Base-by-base conservation (phyloP, 2,329 filamentous ascomycete species). In the Trematosphaeria pertusa region DNA sequence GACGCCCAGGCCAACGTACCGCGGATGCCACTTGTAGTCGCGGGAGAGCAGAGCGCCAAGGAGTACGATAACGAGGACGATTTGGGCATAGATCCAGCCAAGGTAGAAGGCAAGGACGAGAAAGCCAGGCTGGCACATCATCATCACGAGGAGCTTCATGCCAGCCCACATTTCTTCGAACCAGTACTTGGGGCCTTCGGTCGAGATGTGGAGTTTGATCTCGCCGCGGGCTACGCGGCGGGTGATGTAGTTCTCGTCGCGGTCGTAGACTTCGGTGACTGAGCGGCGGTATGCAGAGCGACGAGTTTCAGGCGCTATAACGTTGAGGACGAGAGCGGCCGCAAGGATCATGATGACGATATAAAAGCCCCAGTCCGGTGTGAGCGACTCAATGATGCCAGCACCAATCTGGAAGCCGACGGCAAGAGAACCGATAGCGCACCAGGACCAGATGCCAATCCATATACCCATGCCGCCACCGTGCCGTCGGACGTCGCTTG, bases 391-490 rank as follows among this genome's bases (percentile, higher is more conserved):
- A 58, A 91, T 89, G 57, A 91, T 82, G 28, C 79, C 73, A 9
- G 87, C 87, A 3, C 89, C 89, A 30, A 89, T 75, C 46, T 88
- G 73, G 62, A 91, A 92, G 0, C 89, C 88, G 28, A 90, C 64
- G 0, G 84, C 83, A 17, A 91, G 77, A 17, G 87, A 89, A 5
- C 85, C 87, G 58, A 89, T 84, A 70, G 83, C 88, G 64, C 87
- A 89, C 84, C 86, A 92, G 0, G 86, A 87, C 88, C 66, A 70
- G 32, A 70, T 63, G 6, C 67, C 67, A 5, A 91, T 43, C 89
- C 88, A 92, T n/a, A 88, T 75, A 0, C 89, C 89, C 75, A 91
- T 86, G 0, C 89, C 88, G 10, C 88, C 87, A 6, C 89, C 89
- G 61, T 91, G 87, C 31, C 88, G 79, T 43, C 88, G 82, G 14